phyloP scores from a whole-genome alignment of 257 asterid genomes.

The Solanum tarapatanum region DNA sequence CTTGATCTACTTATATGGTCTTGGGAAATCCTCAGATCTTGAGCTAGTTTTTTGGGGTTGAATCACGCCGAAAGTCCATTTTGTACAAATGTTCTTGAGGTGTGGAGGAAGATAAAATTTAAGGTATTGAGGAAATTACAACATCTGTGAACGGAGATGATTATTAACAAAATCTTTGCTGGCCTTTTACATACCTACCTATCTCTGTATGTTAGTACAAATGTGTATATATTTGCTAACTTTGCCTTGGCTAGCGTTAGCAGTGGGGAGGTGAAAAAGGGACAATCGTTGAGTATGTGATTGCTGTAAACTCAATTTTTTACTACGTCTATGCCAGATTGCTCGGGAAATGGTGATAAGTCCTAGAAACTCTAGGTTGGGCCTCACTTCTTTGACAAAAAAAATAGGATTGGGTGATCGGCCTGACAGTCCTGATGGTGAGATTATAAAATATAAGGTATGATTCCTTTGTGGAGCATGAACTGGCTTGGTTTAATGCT shows the following conservation, averaged over 20 bases:
- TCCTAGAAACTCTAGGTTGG: conserved; percentile 78
- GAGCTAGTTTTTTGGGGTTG: background rate
- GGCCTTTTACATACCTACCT: background rate
- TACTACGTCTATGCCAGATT: conserved; percentile 32
- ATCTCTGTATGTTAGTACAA: background rate
- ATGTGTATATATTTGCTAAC: background rate
- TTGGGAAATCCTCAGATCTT: background rate
- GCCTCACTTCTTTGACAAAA: conserved; percentile 84
- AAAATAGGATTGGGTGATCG: conserved; percentile 58
- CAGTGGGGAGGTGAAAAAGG: background rate
- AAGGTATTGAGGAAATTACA: background rate
- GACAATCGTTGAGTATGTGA: background rate
- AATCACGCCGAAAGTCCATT: background rate
- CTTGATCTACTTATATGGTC: background rate
- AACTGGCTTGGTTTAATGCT: background rate
- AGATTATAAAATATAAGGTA: conserved; percentile 77
- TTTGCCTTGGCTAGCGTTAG: background rate
- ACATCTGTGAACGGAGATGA: background rate
- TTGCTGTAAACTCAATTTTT: background rate
- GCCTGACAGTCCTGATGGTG: conserved; percentile 85
- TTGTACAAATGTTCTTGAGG: background rate
- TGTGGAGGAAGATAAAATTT: background rate
- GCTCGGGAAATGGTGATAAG: conserved; percentile 99
- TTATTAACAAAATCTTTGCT: background rate
- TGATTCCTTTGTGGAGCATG: background rate